phyloP scores from a whole-genome alignment of 2,329 filamentous ascomycete genomes.

The Calonectria ilicicola region DNA sequence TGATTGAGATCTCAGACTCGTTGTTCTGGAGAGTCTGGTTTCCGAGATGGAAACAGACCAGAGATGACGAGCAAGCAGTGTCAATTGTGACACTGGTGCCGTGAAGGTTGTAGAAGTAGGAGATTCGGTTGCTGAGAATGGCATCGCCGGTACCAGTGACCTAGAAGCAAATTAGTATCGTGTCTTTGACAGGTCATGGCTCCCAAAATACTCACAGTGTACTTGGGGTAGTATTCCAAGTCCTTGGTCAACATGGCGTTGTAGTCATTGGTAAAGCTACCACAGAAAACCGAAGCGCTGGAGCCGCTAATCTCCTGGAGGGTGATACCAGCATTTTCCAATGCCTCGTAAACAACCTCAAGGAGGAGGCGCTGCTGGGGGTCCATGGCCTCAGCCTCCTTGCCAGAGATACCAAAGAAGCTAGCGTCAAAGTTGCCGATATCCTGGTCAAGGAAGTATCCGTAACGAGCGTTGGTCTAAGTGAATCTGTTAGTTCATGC shows the following conservation, averaged over 20 bases:
- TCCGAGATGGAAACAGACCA: constrained; percentile 42
- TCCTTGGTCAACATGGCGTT: constrained; percentile 40
- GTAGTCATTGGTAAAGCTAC: constrained; percentile 46
- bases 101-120: constrained; percentile 51
- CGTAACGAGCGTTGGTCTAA: constrained; percentile 33
- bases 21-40: constrained; percentile 44
- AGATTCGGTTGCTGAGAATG: constrained; percentile 46
- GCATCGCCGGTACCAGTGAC: constrained; percentile 39
- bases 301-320: constrained; percentile 41
- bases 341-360: constrained; percentile 44
- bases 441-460: constrained; percentile 46
- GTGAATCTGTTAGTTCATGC: background rate
- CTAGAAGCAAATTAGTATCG: background rate
- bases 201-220: constrained; percentile 36
- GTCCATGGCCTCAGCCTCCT: constrained; percentile 55
- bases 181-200: constrained; percentile 34
- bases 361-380: constrained; percentile 49
- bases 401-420: constrained; percentile 55
- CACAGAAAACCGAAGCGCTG: constrained; percentile 45
- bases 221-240: constrained; percentile 48
- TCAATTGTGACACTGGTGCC: constrained; percentile 48
- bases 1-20: constrained; percentile 50
- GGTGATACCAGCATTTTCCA: constrained; percentile 48
- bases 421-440: constrained; percentile 47
- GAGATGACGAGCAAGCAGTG: constrained; percentile 52